Evolutionary conservation across 495 filamentous ascomycete species (phyloP), one percentile per base, ranked within the genome.

Genomic region (Parathielavia hyrcaniae): DNA sequence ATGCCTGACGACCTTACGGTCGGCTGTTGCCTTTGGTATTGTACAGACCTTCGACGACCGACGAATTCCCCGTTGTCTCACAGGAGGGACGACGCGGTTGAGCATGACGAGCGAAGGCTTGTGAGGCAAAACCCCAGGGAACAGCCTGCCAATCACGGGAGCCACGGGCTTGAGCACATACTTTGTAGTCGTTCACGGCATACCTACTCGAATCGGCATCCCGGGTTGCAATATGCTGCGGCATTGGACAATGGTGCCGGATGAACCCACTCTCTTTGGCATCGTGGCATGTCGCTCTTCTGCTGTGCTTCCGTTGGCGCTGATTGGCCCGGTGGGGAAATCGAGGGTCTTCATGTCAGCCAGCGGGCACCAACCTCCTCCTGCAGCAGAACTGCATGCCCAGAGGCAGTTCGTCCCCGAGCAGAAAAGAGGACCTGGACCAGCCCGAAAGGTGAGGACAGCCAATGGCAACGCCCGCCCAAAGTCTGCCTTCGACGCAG

Each of bases 401-500:
- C 14, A 35, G 22, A 57, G 44, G 16, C 34, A 49, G 55, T 52
- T 40, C 19, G 49, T 52, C 52, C 44, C 45, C 26, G 26, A 30
- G 26, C 26, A 30, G 26, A 30, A 58, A 45, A 30, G 41, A 22
- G 32, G 59, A 56, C 47, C 59, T 60, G 47, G 51, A 44, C 60
- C 55, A 55, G 52, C 55, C 26, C 55, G n/a, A 46, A 34, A 32
- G 50, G 38, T 35, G 20, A 60, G 52, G 49, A 40, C 55, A 64
- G 56, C 65, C 65, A 68, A 65, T 67, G 53, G 61, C 48, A 50
- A 43, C 49, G 49, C 41, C 58, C 59, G 38, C 41, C 43, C 56
- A 38, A 59, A 52, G 59, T 60, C 58, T 55, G 55, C 58, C 47
- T 50, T 39, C 12, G 48, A 40, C 41, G 38, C 49, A 53, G 23